Evolutionary conservation across 1,139 yeast genomes (phyloP), one percentile per base, ranked within the genome.

Genomic region (Magnusiomyces ingens): DNA sequence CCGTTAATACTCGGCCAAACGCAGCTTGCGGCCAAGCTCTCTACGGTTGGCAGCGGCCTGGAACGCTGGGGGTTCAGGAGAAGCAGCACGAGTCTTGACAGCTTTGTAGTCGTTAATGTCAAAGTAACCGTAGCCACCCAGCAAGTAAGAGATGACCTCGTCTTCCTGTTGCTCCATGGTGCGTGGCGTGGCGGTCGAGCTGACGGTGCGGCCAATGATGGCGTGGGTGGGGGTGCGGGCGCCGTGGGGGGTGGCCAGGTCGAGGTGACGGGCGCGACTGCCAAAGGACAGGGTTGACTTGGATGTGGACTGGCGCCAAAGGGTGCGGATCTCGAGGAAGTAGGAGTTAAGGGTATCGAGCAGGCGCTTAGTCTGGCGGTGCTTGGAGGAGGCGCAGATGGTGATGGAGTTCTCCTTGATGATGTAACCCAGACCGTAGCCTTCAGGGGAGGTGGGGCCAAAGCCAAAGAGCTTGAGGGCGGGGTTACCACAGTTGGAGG

Each of bases 361-460:
- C 65, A 87, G 86, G 68, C 97, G 79, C 59, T 79, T 75, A 1
- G 97, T 90, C 72, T 90, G 97, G 59, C 96, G 79, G 69, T 90
- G 96, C 70, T 88, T 90, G 6, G 96, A 88, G 29, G 94, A 81
- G 0, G 88, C 94, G 67, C 96, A 89, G 44, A 90, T 81, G 1
- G 95, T 84, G 52, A 90, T 81, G 3, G 93, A 83, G 64, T 87
- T 89, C 55, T 81, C 89, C 67, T 90, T 88, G 64, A 90, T 85
- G 62, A 90, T 89, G 68, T 90, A 90, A 2, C 96, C 96, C 50
- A 90, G 78, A 29, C 97, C 97, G 71, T 86, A 90, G 15, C 97
- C 97, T 63, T 85, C 89, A 21, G 94, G 83, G 37, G 89, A 79
- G 5, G 87, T 91, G 2, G 96, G 97, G 3, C 97, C 97, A 71